Conservation (phyloP, 129 eudicot genomes). For the Lonicera japonica region DNA sequence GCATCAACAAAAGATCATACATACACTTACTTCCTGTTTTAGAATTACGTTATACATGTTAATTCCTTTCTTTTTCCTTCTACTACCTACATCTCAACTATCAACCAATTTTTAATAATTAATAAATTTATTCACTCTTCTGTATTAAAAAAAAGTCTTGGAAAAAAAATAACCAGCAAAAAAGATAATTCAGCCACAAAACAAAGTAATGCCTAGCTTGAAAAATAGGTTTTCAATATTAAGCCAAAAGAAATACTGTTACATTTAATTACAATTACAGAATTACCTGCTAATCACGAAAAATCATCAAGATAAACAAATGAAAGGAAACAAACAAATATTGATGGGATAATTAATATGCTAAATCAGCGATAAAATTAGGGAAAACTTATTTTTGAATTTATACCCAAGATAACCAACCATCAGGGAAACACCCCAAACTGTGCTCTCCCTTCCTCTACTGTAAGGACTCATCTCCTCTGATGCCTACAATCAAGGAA, state of each 20-base stretch:
- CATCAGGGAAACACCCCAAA: constrained; percentile 97
- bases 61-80: too few relatives aligned
- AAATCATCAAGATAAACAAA: too few relatives aligned
- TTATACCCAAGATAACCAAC: constrained; percentile 92
- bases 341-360: neutral
- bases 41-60: too few relatives aligned
- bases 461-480: constrained; percentile 66
- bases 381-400: neutral
- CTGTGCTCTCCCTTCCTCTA: constrained; percentile 83
- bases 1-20: too few relatives aligned
- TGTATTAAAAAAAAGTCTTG: neutral
- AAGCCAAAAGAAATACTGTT: neutral
- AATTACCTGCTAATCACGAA: neutral
- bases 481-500: constrained; percentile 6
- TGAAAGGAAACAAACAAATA: neutral
- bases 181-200: neutral
- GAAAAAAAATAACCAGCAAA: neutral
- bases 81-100: too few relatives aligned
- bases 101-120: too few relatives aligned
- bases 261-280: neutral
- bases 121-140: too few relatives aligned
- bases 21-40: too few relatives aligned
- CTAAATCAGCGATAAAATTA: neutral
- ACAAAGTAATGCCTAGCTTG: neutral
- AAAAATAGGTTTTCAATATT: neutral